Base-by-base conservation (phyloP, 2,329 filamentous ascomycete genomes). In the Aspergillus aculeatus region DNA sequence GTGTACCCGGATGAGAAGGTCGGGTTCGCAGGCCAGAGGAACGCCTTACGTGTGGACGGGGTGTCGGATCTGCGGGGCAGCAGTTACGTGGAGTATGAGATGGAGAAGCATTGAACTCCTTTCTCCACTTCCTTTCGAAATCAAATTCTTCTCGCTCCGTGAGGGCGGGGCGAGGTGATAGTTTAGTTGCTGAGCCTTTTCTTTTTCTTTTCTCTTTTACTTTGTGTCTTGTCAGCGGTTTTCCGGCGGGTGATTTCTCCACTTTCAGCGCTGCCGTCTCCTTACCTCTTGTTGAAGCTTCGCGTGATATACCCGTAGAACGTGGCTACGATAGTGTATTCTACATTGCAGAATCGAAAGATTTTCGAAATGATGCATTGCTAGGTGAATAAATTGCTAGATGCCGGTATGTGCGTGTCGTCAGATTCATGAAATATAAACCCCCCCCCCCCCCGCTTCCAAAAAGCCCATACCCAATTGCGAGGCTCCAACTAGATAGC, bases 1-100 rank as follows among this genome's bases (percentile, higher is more conserved):
- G 6, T 44, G 5, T 77, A 73, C 61, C 66, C 73, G 9, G 74
- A 78, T 58, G 74, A 79, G 64, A 81, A 81, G 60, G 49, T 77
- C 38, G 78, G 77, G 1, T 80, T 77, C 62, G 76, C 74, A 1
- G 77, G 77, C 0, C 74, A 77, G 50, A 68, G 75, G 56, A 69
- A 70, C 52, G 70, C 72, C 23, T 57, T 74, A 19, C 68, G 73
- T 48, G 66, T 71, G n/a, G 64, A 71, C 54, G 57, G 62, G 2
- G 59, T 57, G n/a, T 54, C 66, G 26, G 63, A 64, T 38, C 24
- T 66, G 44, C 67, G 75, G 26, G 67, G 68, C 44, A 78, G 76
- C 63, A 73, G 70, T 47, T 75, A 75, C 58, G 71, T 77, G 12
- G 74, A 77, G 56, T 78, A 75, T 66, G 73, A 70, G 9, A 60